Base-by-base conservation (phyloP, 352 stramenopile genomes). In the Hyphochytrium catenoides region DNA sequence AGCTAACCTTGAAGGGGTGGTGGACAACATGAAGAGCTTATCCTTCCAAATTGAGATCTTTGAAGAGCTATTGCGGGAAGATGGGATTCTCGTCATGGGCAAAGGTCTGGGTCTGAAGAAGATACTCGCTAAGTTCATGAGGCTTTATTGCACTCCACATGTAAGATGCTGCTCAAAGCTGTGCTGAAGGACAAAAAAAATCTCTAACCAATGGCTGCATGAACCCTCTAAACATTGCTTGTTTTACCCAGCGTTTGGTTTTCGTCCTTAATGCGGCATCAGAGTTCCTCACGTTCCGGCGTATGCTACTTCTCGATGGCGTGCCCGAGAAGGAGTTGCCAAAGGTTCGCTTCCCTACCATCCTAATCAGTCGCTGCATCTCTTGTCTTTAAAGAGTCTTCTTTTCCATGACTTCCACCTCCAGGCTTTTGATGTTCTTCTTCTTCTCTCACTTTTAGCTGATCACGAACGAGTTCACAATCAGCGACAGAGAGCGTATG, bases 211-310 rank as follows among this genome's bases (percentile, higher is more conserved):
- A 15, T 17, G n/a, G 36, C 17, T 2, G 28, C 26, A 31, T 47
- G 26, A 36, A 17, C 9, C 23, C 2, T 44, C 14, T 3, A 38
- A 5, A 2, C 15, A 17, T 2, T 14, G 3, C 1, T 12, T 34
- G 3, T 16, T 9, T 1, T 27, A 17, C 31, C 15, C 22, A 4
- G 44, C 55, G 52, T 26, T 75, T 82, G 27, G 65, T 95, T 28
- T 59, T 97, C 34, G 78, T 91, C 46, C 50, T 97, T 9, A 92
- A 92, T 47, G 59, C 74, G 16, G 84, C 64, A 31, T 79, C 94
- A 15, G 52, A 79, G 16, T 73, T 85, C 14, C 51, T 63, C 5
- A 56, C 65, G 15, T 54, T 87, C 23, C 45, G 59, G 5, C 59
- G 76, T 34, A 41, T 81, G 33, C 53, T 95, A 19, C 51, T 85